phyloP scores from a whole-genome alignment of 108 stramenopile genomes.

The Nannochloropsis salina region DNA sequence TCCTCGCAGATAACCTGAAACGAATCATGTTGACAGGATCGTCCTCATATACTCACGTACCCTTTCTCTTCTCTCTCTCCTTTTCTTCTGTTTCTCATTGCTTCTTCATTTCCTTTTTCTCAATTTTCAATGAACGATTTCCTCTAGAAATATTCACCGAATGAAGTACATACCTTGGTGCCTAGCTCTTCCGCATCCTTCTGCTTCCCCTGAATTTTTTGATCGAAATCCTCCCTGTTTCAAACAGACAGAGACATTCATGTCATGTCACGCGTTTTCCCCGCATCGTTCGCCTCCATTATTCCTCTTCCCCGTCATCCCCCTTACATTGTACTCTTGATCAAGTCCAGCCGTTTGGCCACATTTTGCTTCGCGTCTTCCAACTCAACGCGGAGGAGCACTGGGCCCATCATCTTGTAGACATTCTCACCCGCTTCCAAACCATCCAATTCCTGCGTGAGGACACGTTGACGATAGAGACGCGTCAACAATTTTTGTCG shows the following conservation, averaged over 20 bases:
- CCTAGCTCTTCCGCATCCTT: not conserved
- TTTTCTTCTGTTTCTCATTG: too few species aligned
- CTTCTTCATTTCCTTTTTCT: too few species aligned
- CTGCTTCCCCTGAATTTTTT: slow-evolving; percentile 13
- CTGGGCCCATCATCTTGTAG: slow-evolving; percentile 1
- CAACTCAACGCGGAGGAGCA: not conserved
- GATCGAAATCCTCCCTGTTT: not conserved
- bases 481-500: too few species aligned
- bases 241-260: not conserved
- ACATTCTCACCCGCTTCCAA: not conserved
- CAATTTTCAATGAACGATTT: too few species aligned
- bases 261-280: not conserved
- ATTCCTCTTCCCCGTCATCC: not conserved
- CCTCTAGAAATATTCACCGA: too few species aligned
- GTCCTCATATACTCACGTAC: too few species aligned
- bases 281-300: not conserved
- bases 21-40: too few species aligned
- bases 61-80: too few species aligned
- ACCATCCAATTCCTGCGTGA: not conserved
- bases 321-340: not conserved
- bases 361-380: slow-evolving; percentile 10
- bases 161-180: not conserved
- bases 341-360: not conserved
- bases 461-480: too few species aligned
- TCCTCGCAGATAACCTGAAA: too few species aligned